Base-by-base conservation (phyloP, 2,329 filamentous ascomycete genomes). In the Aspergillus unguis region DNA sequence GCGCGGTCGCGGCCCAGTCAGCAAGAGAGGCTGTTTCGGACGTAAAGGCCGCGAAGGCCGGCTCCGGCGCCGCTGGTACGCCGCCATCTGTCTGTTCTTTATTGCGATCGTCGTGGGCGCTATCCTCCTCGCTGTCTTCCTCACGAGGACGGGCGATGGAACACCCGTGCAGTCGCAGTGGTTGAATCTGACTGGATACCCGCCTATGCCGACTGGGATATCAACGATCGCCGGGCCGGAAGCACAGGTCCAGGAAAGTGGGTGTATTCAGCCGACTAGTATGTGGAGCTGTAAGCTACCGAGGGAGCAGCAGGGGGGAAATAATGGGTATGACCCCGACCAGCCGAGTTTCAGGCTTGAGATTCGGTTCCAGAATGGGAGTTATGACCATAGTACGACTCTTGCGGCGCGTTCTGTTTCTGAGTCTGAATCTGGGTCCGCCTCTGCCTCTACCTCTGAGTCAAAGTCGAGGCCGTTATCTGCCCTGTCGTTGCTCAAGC, bases 211-310 rank as follows among this genome's bases (percentile, higher is more conserved):
- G 1, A 92, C 88, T 0, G 92, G 92, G 0, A 80, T 92, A 17
- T 80, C 89, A 55, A 95, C 90, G 0, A 80, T 96, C 11, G 82
- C 88, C 11, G 87, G 86, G 4, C 84, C 90, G 0, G 82, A 88
- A 60, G 84, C 87, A 45, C 80, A 81, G 0, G 73, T 80, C 2
- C 74, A 82, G n/a, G 80, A 83, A 49, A 82, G 82, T 25, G 83
- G 81, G 5, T 97, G 92, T 61, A 84, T 92, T 3, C 75, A 79
- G 6, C 87, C 87, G 0, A 77, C 83, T 3, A 88, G 87, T 0
- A 71, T 94, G 50, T 97, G 92, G 92, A 95, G 87, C 66, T 97
- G 92, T 68, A 81, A 85, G 8, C 71, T 95, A 11, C 90, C 92
- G 2, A 90, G 90, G 66, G 89, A 91, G 60, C 74, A 89, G 54